Percentiles rank a stretch among this genome's conserved stretches.
Evolutionary conservation across 441 rosid genomes (phyloP).

Genomic region (Pelargonium fulgidum): DNA sequence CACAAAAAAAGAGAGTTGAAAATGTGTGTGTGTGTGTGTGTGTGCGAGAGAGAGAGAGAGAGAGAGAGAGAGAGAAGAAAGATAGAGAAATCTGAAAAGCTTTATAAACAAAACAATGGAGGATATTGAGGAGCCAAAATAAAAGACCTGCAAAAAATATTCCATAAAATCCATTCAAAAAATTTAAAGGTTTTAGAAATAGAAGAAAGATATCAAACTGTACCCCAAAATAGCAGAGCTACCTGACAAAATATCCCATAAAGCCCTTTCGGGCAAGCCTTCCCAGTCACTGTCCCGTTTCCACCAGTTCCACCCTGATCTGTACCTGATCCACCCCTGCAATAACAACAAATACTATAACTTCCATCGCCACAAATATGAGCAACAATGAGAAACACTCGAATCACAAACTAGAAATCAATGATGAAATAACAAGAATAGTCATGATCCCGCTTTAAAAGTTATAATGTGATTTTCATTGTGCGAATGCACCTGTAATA

Average conservation of each 20-base stretch:
- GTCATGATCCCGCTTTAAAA: neutral
- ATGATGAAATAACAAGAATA: neutral
- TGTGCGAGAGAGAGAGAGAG: neutral
- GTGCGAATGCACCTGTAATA: neutral
- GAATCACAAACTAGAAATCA: conserved; percentile 16
- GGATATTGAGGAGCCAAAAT: neutral
- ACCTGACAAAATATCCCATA: conserved; percentile 92
- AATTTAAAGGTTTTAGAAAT: neutral
- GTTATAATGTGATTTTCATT: neutral
- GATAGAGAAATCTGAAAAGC: neutral
- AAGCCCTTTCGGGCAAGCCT: conserved; percentile 90
- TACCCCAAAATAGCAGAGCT: conserved; percentile 8
- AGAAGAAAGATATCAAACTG: conserved; percentile 10
- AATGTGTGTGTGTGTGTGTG: neutral
- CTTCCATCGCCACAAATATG: conserved; percentile 6
- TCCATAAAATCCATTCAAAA: neutral
- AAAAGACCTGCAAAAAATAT: neutral
- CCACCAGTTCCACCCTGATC: conserved; percentile 52
- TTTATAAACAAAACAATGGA: neutral
- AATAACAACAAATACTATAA: conserved; percentile 14
- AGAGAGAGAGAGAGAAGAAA: neutral
- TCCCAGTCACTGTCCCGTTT: conserved; percentile 83
- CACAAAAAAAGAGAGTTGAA: neutral
- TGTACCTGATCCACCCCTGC: conserved; percentile 76
- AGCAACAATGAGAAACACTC: conserved; percentile 7